These are phyloP conservation scores for Colletotrichum plurivorum DNA, from an alignment of 2,329 filamentous ascomycete species.

Conservation along the genomic window DNA sequence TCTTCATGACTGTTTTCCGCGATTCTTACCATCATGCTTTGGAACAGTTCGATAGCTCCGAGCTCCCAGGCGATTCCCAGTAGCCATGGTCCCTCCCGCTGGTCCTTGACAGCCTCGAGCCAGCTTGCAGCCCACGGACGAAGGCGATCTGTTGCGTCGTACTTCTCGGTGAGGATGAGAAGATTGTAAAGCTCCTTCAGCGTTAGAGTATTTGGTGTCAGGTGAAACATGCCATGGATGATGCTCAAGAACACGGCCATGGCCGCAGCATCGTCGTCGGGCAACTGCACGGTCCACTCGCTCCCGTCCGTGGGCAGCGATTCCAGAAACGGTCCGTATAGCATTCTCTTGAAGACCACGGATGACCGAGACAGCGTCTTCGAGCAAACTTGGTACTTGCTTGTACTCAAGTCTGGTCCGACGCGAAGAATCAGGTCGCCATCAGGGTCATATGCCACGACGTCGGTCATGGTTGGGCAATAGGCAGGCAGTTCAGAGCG, in stretches of 20 bases:
- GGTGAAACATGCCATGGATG: constrained; percentile 44
- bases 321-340: constrained; percentile 47
- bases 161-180: constrained; percentile 2
- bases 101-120: not conserved
- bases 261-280: constrained; percentile 47
- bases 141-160: constrained; percentile 1
- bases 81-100: not conserved
- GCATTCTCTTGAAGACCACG: constrained; percentile 47
- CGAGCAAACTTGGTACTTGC: constrained; percentile 45
- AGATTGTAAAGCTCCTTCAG: not conserved
- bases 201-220: not conserved
- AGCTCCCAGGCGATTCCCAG: constrained; percentile 1
- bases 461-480: not conserved
- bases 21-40: not conserved
- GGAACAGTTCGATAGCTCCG: not conserved
- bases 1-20: not conserved
- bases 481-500: too few species aligned
- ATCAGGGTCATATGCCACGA: not conserved
- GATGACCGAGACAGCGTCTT: constrained; percentile 46
- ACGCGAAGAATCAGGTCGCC: constrained; percentile 20
- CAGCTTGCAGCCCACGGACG: not conserved
- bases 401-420: not conserved
- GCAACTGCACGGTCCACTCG: constrained; percentile 47
- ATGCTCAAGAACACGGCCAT: constrained; percentile 49
- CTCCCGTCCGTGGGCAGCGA: constrained; percentile 14